Evolutionary conservation across 495 filamentous ascomycete species (phyloP), one percentile per base, ranked within the genome.

Genomic region (Aspergillus homomorphus): DNA sequence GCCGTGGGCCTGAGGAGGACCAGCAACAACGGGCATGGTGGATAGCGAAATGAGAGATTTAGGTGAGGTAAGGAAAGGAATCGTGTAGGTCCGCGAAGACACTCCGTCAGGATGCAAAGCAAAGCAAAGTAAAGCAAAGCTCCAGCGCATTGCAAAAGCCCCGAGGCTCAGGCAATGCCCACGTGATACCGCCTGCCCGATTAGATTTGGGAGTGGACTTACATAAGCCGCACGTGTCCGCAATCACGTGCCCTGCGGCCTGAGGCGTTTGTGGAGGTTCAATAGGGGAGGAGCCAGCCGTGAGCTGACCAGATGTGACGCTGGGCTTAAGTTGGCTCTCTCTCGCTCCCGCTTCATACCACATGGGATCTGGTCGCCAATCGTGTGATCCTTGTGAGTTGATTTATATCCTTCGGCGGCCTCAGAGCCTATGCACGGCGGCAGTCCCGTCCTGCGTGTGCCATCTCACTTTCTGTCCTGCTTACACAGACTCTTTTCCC

Each of bases 11-110:
- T 76, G 73, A 63, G 73, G 70, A 66, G 80, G 82, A 57, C 82
- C 82, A 60, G 88, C 85, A 63, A 89, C 77, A 55, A 80, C 83
- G 61, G 88, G 88, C 87, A 90, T 90, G 43, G 51, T 82, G 73
- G 63, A 54, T 20, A 53, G 26, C 19, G 42, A 46, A 59, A 24
- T 38, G 30, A 14, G n/a, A 59, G 56, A 28, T 22, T n/a, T 22
- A 49, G 38, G 19, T 41, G 19, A n/a, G 46, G 28, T 44, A 20
- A 18, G 42, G 3, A 15, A 21, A 43, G 15, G 5, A 44, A 38
- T 28, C n/a, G 8, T 24, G 20, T 2, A 53, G 43, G 33, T 6
- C 4, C 10, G 15, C 33, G 33, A 38, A 38, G 33, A 38, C 33
- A 38, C 33, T 38, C 4, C 33, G 33, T 38, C 33, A 12, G 15